Conservation (phyloP, 2,329 filamentous ascomycete genomes). For the Neocatenulostroma microsporum region DNA sequence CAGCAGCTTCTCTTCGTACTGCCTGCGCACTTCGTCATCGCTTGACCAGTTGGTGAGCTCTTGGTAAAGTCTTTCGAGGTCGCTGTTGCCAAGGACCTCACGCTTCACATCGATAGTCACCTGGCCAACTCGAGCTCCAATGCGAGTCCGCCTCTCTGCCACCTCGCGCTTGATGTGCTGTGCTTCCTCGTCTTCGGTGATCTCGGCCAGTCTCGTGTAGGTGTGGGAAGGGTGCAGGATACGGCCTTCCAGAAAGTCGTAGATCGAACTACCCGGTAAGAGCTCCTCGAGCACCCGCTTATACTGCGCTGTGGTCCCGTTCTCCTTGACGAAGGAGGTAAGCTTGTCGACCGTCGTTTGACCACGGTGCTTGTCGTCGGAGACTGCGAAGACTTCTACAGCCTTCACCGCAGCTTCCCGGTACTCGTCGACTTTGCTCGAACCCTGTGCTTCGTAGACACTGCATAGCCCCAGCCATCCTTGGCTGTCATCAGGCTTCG, state of each 20-base stretch:
- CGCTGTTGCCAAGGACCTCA: conserved; percentile 69
- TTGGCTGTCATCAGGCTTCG: conserved; percentile 69
- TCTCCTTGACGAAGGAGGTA: conserved; percentile 60
- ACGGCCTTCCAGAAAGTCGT: conserved; percentile 72
- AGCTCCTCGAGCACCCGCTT: conserved; percentile 67
- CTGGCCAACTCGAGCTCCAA: conserved; percentile 74
- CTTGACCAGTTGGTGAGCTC: conserved; percentile 82
- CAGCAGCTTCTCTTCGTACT: conserved; percentile 84
- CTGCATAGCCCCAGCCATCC: conserved; percentile 86
- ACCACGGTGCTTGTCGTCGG: conserved; percentile 52
- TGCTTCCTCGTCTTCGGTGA: conserved; percentile 78
- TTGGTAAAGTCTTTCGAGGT: conserved; percentile 71
- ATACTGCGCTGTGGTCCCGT: conserved; percentile 66
- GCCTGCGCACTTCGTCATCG: conserved; percentile 75
- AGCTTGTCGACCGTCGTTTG: conserved; percentile 70
- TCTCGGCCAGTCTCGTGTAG: conserved; percentile 73
- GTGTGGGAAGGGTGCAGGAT: conserved; percentile 71
- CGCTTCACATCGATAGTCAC: conserved; percentile 81
- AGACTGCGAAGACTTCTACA: conserved; percentile 63
- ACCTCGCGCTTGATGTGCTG: conserved; percentile 85
- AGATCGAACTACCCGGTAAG: conserved; percentile 73
- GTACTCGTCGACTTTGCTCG: conserved; percentile 63
- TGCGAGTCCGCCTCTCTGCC: conserved; percentile 74
- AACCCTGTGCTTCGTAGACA: conserved; percentile 70
- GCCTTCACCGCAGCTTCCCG: conserved; percentile 64